Evolutionary conservation across 352 stramenopile species (phyloP), one percentile per base, ranked within the genome.

Genomic region (Lagenidium giganteum): DNA sequence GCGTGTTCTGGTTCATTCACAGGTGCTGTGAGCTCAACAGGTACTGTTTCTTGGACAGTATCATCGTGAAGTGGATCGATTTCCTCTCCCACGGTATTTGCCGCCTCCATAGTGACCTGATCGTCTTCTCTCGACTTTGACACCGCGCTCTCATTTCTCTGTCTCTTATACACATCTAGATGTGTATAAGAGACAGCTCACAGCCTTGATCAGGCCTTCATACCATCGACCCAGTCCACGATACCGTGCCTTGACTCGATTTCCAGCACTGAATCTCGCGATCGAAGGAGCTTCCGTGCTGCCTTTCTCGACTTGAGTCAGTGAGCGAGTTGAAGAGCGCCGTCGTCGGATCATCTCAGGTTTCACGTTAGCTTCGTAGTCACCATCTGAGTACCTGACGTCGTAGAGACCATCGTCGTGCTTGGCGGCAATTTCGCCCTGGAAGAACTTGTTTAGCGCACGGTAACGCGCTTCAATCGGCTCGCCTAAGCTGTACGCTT

Each of bases 301-400:
- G 18, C 18, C 35, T 12, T 27, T 27, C 11, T 28, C 35, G 35
- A 21, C 8, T 14, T 42, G 35, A 24, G n/a, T n/a, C n/a, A 42
- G 22, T 9, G 14, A 42, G 18, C 7, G 12, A 18, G 35, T 14
- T 27, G 35, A 25, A 11, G 17, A 9, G 12, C 8, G 35, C 35
- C 14, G 1, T 42, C 18, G 35, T 42, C 50, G 45, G 26, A 61
- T 55, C 11, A 24, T 21, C 17, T 51, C 45, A 1, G 28, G 25
- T 3, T 8, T 8, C 2, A 55, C 52, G 13, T 34, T 27, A 12
- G 13, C 22, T 30, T 61, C 52, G 34, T 55, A 61, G 3, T 61
- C 52, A 3, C 45, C 52, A 18, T 61, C 52, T 3, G 27, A 24
- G 35, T 52, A 61, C 3, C 45, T 27, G n/a, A 61, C 29, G 21